Evolutionary conservation across 192 early-diverging fungal genomes (phyloP).

Genomic region (Piromyces sp.): DNA sequence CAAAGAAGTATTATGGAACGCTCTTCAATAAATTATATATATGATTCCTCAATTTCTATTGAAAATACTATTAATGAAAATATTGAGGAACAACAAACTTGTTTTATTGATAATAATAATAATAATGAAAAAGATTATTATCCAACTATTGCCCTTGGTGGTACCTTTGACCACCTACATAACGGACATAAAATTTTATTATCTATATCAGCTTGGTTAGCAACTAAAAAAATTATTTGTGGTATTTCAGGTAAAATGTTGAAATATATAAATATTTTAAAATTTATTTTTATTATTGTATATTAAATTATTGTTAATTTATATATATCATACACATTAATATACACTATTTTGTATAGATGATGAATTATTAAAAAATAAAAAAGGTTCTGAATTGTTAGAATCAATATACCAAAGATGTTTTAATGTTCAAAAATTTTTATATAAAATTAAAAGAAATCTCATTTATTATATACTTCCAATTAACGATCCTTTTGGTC

Average conservation of each 20-base stretch:
- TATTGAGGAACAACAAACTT: neutral
- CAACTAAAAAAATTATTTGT: slow-evolving; percentile 41
- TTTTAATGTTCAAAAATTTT: slow-evolving; percentile 19
- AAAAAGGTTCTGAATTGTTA: neutral
- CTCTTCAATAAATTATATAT: neutral
- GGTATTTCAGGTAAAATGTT: slow-evolving; percentile 48
- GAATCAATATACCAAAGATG: neutral
- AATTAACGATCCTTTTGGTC: slow-evolving; percentile 71
- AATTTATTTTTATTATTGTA: neutral
- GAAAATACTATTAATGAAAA: slow-evolving; percentile 1
- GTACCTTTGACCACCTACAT: slow-evolving; percentile 96
- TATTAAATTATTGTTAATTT: no score
- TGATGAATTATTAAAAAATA: neutral
- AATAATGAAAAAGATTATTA: slow-evolving; percentile 14
- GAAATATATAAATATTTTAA: neutral
- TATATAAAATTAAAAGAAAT: slow-evolving; percentile 23
- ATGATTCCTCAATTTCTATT: slow-evolving; percentile 4
- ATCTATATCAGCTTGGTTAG: slow-evolving; percentile 54
- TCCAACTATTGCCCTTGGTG: slow-evolving; percentile 51
- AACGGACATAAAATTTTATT: slow-evolving; percentile 86
- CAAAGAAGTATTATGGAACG: neutral
- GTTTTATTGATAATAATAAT: neutral
- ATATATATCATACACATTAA: no score
- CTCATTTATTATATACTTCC: slow-evolving; percentile 39
- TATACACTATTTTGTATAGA: no score